These are phyloP conservation scores for Hemileccinum rubropunctum DNA, from an alignment of 768 basidiomycete genomes.

Conservation along the genomic window DNA sequence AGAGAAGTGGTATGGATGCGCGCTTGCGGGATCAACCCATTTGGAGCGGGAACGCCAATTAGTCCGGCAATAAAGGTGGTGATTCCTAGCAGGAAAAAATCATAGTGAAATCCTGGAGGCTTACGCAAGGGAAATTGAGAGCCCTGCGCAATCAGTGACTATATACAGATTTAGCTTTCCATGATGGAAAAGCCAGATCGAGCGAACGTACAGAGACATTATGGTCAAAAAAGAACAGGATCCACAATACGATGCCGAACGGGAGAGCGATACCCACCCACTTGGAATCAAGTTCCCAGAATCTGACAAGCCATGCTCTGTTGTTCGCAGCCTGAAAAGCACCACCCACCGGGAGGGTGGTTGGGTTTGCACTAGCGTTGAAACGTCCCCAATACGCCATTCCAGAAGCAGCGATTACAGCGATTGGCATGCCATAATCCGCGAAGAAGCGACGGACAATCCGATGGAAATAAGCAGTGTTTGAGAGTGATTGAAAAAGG, in stretches of 20 bases:
- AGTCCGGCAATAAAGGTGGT: slow-evolving; percentile 87
- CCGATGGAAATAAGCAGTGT: slow-evolving; percentile 65
- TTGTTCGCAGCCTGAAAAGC: slow-evolving; percentile 72
- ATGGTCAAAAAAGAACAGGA: slow-evolving; percentile 94
- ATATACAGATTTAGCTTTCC: neutral
- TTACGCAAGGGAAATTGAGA: slow-evolving; percentile 88
- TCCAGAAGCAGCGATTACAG: slow-evolving; percentile 69
- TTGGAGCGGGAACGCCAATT: slow-evolving; percentile 85
- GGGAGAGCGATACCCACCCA: slow-evolving; percentile 90
- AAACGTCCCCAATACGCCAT: slow-evolving; percentile 89
- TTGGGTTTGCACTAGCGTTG: slow-evolving; percentile 51
- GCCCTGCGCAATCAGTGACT: slow-evolving; percentile 92
- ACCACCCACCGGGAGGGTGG: slow-evolving; percentile 64
- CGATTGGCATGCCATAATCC: slow-evolving; percentile 91
- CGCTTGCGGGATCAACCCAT: slow-evolving; percentile 82
- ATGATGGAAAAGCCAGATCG: neutral
- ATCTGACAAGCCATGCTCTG: slow-evolving; percentile 79
- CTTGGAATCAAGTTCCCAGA: slow-evolving; percentile 85
- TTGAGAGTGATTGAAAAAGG: slow-evolving; percentile 65
- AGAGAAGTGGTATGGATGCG: slow-evolving; percentile 91
- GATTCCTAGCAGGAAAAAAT: slow-evolving; percentile 88
- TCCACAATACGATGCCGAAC: slow-evolving; percentile 85
- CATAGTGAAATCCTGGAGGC: slow-evolving; percentile 83
- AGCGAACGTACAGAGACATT: slow-evolving; percentile 70
- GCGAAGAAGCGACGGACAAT: slow-evolving; percentile 72